Percentiles rank a stretch among this genome's conserved stretches.
Evolutionary conservation across 441 rosid species (phyloP).

Genomic region (Heliophila coronopifolia): DNA sequence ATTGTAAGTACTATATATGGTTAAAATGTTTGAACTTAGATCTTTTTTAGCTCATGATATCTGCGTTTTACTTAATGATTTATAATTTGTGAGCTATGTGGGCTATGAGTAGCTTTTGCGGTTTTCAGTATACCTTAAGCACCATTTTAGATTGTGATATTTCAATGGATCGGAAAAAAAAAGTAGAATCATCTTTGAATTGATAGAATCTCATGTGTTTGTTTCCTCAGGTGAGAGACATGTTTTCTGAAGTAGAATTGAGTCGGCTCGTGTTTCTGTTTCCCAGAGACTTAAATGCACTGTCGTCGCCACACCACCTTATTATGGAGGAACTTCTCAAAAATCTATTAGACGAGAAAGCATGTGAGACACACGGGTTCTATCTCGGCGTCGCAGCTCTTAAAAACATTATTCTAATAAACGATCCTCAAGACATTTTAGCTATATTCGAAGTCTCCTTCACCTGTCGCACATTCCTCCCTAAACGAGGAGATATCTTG

Average conservation of each 20-base stretch:
- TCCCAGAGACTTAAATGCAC: constrained; percentile 10
- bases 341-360: constrained; percentile 14
- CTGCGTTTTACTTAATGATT: no score
- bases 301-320: constrained; percentile 1
- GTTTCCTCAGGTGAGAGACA: constrained; percentile 14
- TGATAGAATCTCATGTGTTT: no score
- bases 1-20: no score
- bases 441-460: constrained; percentile 25
- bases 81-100: no score
- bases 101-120: no score
- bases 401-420: constrained; percentile 23
- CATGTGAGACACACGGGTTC: constrained; percentile 20
- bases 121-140: no score
- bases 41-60: no score
- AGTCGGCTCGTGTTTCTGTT: constrained; percentile 17
- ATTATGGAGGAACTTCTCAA: constrained; percentile 19
- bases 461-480: constrained; percentile 34
- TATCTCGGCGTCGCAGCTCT: constrained; percentile 18
- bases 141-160: no score
- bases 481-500: constrained; percentile 25
- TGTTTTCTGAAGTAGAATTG: constrained; percentile 31
- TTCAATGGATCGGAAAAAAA: no score
- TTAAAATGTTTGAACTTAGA: no score
- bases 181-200: no score
- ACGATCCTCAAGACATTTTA: background rate